Base-by-base conservation (phyloP, 352 stramenopile species). In the Phytophthora lateralis region DNA sequence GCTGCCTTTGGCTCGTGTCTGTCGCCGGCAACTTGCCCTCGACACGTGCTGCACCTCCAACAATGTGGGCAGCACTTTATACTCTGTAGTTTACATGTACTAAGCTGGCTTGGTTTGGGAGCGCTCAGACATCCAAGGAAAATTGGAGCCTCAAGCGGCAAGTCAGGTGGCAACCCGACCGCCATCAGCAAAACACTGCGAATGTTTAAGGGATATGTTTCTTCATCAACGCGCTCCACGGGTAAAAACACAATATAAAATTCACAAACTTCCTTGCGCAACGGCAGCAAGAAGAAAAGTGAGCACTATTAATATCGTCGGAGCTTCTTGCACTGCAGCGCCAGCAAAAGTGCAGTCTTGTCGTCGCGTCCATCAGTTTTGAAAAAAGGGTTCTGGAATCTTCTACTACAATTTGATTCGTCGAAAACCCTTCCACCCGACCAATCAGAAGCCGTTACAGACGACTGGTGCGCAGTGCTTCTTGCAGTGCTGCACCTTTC, bases 161-260 rank as follows among this genome's bases (percentile, higher is more conserved):
- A 73, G 34, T 60, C 75, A 49, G 78, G 75, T 82, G 80, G 83
- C 83, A 65, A 84, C 75, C 83, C 73, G 55, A 54, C 55, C 48
- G 70, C 82, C 73, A 77, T 91, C 82, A 75, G 82, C 77, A 88
- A 75, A 89, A 91, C 82, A 91, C 79, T 91, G 82, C 82, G 76
- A 85, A 85, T 85, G 80, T 90, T 90, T 88, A 90, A 89, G 84
- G 30, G 80, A 85, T 76, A 80, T 63, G 67, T 63, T 70, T 71
- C 61, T 87, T 90, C 81, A 90, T 91, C 79, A 87, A 55, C 58
- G 77, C 77, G 76, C 76, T 81, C 55, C 37, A 45, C 11, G 32
- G 34, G 21, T 54, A 38, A 54, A 17, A 45, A n/a, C 46, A 8
- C 56, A 63, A 60, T 44, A 57, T 34, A 53, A n/a, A 46, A 59